Percentiles rank a stretch among this genome's conserved stretches.
Evolutionary conservation across 768 basidiomycete species (phyloP).

Genomic region (Boletus subparvulus): DNA sequence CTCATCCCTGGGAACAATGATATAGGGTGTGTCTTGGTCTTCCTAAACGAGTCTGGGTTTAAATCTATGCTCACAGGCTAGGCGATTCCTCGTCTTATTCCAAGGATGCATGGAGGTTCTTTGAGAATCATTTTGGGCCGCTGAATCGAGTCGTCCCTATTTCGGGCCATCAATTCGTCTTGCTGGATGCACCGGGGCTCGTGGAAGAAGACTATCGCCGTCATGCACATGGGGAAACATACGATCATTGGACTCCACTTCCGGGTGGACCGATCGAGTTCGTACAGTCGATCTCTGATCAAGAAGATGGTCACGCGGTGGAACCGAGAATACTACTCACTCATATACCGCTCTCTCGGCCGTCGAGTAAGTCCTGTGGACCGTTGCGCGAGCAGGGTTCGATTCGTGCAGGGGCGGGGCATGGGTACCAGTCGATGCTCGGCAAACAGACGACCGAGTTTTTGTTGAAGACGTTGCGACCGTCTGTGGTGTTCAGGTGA

Average conservation of each 20-base stretch:
- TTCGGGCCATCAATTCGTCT: constrained; percentile 69
- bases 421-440: constrained; percentile 79
- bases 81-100: constrained; percentile 53
- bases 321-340: constrained; percentile 61
- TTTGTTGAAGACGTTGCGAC: constrained; percentile 65
- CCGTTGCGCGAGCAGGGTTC: constrained; percentile 68
- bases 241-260: constrained; percentile 55
- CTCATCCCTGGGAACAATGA: constrained; percentile 84
- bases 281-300: constrained; percentile 44
- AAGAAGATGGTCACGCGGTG: constrained; percentile 18
- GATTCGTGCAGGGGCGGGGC: constrained; percentile 74
- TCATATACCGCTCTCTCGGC: constrained; percentile 83
- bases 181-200: constrained; percentile 74
- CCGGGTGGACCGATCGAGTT: constrained; percentile 59
- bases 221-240: constrained; percentile 47
- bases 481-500: constrained; percentile 71
- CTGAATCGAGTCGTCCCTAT: constrained; percentile 61
- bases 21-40: constrained; percentile 49
- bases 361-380: constrained; percentile 75
- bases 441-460: constrained; percentile 78
- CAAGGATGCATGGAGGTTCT: constrained; percentile 56
- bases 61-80: constrained; percentile 40
- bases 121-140: constrained; percentile 62
- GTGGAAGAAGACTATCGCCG: constrained; percentile 81
- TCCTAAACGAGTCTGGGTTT: not conserved